Conservation (phyloP, 805 yeast species). For the Saccharomyces kudriavzevii region DNA sequence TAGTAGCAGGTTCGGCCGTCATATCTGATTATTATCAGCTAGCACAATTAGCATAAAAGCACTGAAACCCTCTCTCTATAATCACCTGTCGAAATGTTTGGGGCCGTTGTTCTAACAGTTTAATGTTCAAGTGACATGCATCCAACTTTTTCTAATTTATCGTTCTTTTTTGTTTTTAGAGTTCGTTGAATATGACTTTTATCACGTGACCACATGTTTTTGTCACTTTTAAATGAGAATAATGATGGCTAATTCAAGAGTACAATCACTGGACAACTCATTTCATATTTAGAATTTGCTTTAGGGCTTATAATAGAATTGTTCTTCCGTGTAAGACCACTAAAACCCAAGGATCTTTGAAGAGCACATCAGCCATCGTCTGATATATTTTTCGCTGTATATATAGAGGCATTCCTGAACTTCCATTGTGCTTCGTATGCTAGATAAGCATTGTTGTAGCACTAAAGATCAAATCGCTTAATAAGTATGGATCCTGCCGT, state of each 20-base stretch:
- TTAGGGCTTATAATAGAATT: neutral
- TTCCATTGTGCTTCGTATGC: neutral
- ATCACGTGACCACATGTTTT: neutral
- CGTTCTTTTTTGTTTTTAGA: neutral
- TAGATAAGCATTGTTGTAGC: neutral
- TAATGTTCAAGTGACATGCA: neutral
- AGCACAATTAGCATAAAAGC: neutral
- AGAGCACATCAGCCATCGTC: neutral
- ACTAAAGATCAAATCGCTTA: neutral
- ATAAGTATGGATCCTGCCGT: neutral
- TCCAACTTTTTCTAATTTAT: neutral
- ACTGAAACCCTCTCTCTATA: neutral
- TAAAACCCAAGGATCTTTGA: neutral
- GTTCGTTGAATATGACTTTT: neutral
- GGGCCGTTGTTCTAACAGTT: neutral
- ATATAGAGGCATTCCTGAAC: neutral
- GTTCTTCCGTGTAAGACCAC: neutral
- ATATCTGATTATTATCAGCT: conserved; percentile 6
- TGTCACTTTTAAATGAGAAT: neutral
- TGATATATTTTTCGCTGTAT: neutral
- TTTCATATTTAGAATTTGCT: neutral
- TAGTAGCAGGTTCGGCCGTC: conserved; percentile 25
- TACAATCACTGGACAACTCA: neutral
- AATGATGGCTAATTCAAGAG: neutral
- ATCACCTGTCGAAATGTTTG: conserved; percentile 4